phyloP scores from a whole-genome alignment of 2,329 filamentous ascomycete species.

The Alternaria conjuncta region DNA sequence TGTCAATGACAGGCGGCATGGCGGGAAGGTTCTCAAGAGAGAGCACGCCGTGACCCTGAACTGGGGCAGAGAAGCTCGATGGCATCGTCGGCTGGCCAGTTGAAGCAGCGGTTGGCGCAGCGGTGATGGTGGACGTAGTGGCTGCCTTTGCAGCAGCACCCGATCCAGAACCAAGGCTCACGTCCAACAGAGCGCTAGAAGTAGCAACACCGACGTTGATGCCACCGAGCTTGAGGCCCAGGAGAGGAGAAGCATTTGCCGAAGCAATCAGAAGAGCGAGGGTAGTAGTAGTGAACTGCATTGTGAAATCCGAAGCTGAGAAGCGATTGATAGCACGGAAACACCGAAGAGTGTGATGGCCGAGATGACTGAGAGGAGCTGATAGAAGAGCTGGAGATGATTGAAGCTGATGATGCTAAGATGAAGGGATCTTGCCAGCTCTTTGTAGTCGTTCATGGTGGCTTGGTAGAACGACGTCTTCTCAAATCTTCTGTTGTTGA shows the following conservation, averaged over 20 bases:
- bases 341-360: not conserved
- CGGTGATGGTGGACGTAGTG: not conserved
- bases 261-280: conserved; percentile 1
- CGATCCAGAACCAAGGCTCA: not conserved
- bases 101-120: not conserved
- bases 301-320: not conserved
- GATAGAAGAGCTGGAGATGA: not conserved
- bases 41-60: conserved; percentile 2
- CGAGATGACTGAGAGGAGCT: not conserved
- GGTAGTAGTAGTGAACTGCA: conserved; percentile 5
- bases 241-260: conserved; percentile 1
- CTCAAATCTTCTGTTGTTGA: not conserved
- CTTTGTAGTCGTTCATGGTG: not conserved
- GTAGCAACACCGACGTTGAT: not conserved
- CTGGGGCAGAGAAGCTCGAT: conserved; percentile 6
- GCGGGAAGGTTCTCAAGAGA: conserved; percentile 5
- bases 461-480: not conserved
- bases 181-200: not conserved
- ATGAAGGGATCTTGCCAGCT: not conserved
- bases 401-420: not conserved
- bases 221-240: not conserved
- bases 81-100: not conserved
- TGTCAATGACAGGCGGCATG: conserved; percentile 9
- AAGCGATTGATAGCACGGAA: not conserved
- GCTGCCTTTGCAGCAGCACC: not conserved